Conservation (phyloP, 495 filamentous ascomycete species). For the Neurospora africana region DNA sequence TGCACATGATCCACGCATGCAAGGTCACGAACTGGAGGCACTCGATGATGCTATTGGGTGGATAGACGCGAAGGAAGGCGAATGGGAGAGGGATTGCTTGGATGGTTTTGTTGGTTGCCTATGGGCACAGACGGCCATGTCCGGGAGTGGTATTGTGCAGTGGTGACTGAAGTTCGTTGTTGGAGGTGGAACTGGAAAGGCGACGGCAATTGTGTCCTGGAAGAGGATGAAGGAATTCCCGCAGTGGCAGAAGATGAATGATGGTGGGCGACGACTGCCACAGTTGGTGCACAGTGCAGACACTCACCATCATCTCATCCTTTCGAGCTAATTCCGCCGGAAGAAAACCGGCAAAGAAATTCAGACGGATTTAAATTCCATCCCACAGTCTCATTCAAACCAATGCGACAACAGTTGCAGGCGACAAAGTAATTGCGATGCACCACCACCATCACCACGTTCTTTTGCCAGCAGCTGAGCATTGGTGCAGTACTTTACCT, state of each 20-base stretch:
- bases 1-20: not conserved
- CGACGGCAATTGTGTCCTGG: not conserved
- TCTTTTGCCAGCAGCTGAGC: no score
- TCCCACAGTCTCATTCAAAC: not conserved
- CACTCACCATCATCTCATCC: no score
- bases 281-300: not conserved
- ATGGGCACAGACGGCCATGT: not conserved
- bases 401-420: not conserved
- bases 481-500: no score
- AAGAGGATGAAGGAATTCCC: no score
- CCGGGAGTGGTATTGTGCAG: not conserved
- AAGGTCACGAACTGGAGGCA: not conserved
- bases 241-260: not conserved
- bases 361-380: no score
- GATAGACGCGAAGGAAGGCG: not conserved
- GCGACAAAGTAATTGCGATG: not conserved
- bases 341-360: no score
- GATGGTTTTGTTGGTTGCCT: not conserved
- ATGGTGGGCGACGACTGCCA: not conserved
- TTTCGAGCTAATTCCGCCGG: no score
- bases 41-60: not conserved
- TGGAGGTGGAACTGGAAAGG: not conserved
- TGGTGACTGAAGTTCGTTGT: not conserved
- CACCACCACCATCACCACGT: not conserved
- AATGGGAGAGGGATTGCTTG: not conserved